Base-by-base conservation (phyloP, 305 asterid genomes). In the Fraxinus velutina region DNA sequence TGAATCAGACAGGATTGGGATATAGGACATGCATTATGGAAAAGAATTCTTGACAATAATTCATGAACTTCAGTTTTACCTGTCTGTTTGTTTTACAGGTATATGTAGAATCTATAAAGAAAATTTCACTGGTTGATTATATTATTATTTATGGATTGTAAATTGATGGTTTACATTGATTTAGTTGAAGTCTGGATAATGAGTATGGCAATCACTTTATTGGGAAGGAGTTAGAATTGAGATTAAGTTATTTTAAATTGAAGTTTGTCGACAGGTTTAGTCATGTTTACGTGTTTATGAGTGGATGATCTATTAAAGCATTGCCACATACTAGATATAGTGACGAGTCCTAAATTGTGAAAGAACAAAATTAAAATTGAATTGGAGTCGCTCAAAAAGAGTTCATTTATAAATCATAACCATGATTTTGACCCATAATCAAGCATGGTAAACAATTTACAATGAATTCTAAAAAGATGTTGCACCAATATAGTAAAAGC, bases 1-100 rank as follows among this genome's bases (percentile, higher is more conserved):
- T 84, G 89, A 82, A 66, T 33, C 86, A 84, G 86, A 79, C 84
- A 86, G 77, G 68, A 29, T 47, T 83, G 72, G 81, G 30, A 74
- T 60, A 73, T 52, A 6, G 27, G 34, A 82, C 21, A 34, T 21
- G 55, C 52, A 77, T 44, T 7, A 13, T 9, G 30, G 3, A 62
- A 64, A 64, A 66, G 6, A 66, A 66, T 66, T 24, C 6, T 66
- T 24, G 37, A 24, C 73, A 22, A 27, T 66, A 66, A 66, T 81
- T 73, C n/a, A 80, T 37, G 37, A 52, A 39, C 32, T 70, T 21
- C 60, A n/a, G 2, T 80, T 78, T 60, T 71, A 27, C 62, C 37
- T 4, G n/a, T n/a, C 32, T 33, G 15, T 47, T 55, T 73, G 19
- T 50, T 72, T 29, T 60, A 17, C 9, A 17, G 2, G 36, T 3